A percentile compares a stretch with the other conserved stretches of the same genome.
phyloP scores from a whole-genome alignment of 2,329 filamentous ascomycete genomes.

The Fonsecaea monophora region DNA sequence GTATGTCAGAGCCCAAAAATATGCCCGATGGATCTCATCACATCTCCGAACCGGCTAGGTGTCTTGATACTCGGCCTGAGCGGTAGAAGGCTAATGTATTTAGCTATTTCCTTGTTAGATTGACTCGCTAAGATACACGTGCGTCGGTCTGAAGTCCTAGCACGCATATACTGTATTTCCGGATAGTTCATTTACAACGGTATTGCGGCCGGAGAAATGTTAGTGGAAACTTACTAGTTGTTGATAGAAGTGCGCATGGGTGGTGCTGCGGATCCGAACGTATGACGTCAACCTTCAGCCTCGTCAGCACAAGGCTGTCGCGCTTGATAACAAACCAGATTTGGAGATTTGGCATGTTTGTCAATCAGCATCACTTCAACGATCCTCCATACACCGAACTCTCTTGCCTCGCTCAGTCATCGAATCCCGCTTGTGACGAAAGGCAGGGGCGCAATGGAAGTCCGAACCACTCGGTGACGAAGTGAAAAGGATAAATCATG shows the following conservation, averaged over 20 bases:
- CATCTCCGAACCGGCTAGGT: no score
- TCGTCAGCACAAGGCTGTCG: constrained; percentile 2
- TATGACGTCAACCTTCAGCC: not conserved
- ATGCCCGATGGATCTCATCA: no score
- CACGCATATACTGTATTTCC: not conserved
- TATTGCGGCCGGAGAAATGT: not conserved
- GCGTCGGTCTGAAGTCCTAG: not conserved
- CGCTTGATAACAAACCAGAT: constrained; percentile 2
- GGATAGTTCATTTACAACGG: not conserved
- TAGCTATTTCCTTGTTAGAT: not conserved
- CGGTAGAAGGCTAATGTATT: no score
- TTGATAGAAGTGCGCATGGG: not conserved
- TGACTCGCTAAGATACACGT: not conserved
- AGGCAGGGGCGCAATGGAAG: not conserved
- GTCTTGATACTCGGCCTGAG: no score
- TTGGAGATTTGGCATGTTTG: not conserved
- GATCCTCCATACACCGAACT: not conserved
- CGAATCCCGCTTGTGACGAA: not conserved
- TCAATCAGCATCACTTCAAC: not conserved
- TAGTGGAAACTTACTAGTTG: not conserved
- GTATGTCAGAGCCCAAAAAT: no score
- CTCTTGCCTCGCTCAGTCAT: not conserved
- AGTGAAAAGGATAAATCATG: not conserved
- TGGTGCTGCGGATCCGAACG: not conserved
- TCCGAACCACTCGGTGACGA: not conserved